Evolutionary conservation across 2,329 filamentous ascomycete species (phyloP), one percentile per base, ranked within the genome.

Genomic region (Trichoderma simmonsii): DNA sequence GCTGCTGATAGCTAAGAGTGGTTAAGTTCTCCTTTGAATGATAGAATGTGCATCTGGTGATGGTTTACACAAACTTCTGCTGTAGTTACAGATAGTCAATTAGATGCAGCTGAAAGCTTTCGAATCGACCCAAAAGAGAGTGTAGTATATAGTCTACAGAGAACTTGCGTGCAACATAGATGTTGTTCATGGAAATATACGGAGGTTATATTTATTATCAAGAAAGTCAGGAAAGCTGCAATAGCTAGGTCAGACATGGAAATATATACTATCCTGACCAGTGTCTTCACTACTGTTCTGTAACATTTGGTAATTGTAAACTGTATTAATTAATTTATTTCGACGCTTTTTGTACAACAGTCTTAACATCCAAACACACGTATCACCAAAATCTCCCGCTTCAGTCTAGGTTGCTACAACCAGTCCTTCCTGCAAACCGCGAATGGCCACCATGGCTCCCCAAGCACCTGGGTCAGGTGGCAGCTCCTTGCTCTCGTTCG

Each of bases 381-480:
- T 21, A 3, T 30, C 14, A 12, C 14, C 18, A 28, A 63, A 9
- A 14, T 7, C 26, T 32, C 24, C 21, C 34, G 2, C n/a, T 12
- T 32, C 36, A 18, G 39, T 8, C 43, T 60, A 63, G 12, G 34
- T 69, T 43, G 70, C 70, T 51, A 51, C 64, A 26, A 72, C 70
- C 6, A 73, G 66, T n/a, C 73, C 74, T 61, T 78, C 77, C 65
- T 78, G 74, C 64, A 86, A 72, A 1, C 83, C 85, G 74, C 81
- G 79, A 57, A 87, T 83, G 2, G 82, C 86, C 18, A 88, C 85
- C 85, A 89, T 89, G 28, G 91, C 85, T n/a, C 90, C 91, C 84
- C 90, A 90, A 5, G 91, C 91, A 34, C 91, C 91, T 0, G 91
- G 91, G 78, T 93, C 91, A 4, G 91, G 90, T 5, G 91, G 89